Conservation (phyloP, 352 stramenopile species). For the Pythium sp. region DNA sequence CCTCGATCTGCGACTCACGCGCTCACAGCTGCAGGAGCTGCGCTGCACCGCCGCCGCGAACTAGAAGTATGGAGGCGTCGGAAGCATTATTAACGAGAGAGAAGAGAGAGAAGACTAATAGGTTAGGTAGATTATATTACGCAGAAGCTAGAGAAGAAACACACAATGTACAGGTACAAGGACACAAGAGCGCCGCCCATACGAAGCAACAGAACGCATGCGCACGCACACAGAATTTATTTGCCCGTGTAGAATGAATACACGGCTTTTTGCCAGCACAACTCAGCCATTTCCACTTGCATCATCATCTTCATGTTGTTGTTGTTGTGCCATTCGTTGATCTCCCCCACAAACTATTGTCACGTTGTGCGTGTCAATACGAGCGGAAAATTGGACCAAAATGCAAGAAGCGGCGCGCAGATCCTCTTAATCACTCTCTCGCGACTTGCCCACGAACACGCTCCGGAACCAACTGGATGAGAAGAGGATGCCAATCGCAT, state of each 20-base stretch:
- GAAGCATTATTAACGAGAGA: neutral
- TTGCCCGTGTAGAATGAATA: conserved; percentile 26
- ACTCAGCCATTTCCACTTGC: neutral
- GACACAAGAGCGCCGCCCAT: neutral
- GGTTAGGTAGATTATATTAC: conserved; percentile 17
- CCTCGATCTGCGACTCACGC: conserved; percentile 74
- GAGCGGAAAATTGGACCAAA: neutral
- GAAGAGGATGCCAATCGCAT: neutral
- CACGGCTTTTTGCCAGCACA: conserved; percentile 16
- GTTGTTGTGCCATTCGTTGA: neutral
- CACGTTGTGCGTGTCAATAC: neutral
- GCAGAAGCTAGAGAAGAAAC: neutral
- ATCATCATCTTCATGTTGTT: neutral
- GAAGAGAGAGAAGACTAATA: conserved; percentile 9
- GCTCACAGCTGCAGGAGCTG: conserved; percentile 71
- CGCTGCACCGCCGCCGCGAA: conserved; percentile 30
- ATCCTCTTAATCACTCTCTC: neutral
- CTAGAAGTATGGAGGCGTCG: neutral
- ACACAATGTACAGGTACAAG: conserved; percentile 19
- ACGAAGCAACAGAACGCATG: neutral
- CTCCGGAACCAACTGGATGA: neutral
- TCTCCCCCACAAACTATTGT: neutral
- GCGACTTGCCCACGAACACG: neutral
- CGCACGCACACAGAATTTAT: conserved; percentile 8
- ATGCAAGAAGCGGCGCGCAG: neutral